A percentile compares a stretch with the other conserved stretches of the same genome.
Evolutionary conservation across 2,329 filamentous ascomycete genomes (phyloP).

Genomic region (Talaromyces funiculosus): DNA sequence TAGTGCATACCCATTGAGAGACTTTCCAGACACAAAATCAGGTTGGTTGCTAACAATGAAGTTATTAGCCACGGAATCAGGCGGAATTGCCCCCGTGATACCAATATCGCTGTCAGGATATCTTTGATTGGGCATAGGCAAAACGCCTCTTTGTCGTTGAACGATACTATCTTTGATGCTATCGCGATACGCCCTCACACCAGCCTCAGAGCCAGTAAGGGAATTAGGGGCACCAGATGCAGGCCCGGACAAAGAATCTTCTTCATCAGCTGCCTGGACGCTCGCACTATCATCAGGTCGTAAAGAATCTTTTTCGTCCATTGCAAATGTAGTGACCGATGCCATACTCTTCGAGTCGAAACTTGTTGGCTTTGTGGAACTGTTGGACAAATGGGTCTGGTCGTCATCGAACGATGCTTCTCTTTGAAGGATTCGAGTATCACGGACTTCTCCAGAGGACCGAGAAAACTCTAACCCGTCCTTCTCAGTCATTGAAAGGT

Average conservation of each 20-base stretch:
- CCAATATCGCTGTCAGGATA: constrained; percentile 25
- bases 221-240: constrained; percentile 72
- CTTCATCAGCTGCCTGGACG: constrained; percentile 83
- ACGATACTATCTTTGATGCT: constrained; percentile 22
- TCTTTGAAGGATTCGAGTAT: constrained; percentile 28
- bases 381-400: constrained; percentile 49
- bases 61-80: constrained; percentile 32
- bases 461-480: constrained; percentile 23
- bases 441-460: constrained; percentile 25
- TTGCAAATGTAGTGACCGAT: constrained; percentile 88
- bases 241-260: constrained; percentile 73
- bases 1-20: constrained; percentile 52
- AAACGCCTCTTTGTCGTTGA: constrained; percentile 25
- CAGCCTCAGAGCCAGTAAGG: constrained; percentile 75
- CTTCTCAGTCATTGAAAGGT: constrained; percentile 26
- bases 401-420: constrained; percentile 42
- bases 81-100: constrained; percentile 22
- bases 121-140: constrained; percentile 23
- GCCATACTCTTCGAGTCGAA: constrained; percentile 91
- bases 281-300: constrained; percentile 94
- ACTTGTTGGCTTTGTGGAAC: constrained; percentile 76
- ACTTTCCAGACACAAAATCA: constrained; percentile 22
- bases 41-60: constrained; percentile 27
- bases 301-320: constrained; percentile 93
- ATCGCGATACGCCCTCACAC: constrained; percentile 35